Evolutionary conservation across 2,329 filamentous ascomycete species (phyloP).

Genomic region (Massarina eburnea): DNA sequence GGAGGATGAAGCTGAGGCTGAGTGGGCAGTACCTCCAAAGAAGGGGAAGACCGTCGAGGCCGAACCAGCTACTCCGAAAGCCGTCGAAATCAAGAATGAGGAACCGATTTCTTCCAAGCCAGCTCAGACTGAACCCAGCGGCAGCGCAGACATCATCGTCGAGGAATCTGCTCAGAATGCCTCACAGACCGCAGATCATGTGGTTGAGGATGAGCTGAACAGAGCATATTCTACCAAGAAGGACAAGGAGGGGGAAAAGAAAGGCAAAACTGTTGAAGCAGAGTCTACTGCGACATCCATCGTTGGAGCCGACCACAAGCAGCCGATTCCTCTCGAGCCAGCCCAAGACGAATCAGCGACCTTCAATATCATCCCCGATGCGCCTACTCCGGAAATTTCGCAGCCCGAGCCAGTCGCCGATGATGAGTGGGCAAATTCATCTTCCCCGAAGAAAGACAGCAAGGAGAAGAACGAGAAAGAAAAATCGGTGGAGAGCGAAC

Average conservation of each 20-base stretch:
- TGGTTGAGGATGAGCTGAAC: too few relatives aligned
- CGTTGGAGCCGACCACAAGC: too few relatives aligned
- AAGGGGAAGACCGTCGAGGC: neutral
- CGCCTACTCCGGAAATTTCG: neutral
- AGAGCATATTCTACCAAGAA: too few relatives aligned
- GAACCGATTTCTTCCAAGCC: neutral
- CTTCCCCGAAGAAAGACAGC: constrained; percentile 10
- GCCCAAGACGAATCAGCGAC: too few relatives aligned
- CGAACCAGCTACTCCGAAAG: neutral
- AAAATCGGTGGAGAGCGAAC: constrained; percentile 7
- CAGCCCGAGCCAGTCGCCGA: constrained; percentile 8
- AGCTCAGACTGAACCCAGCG: neutral
- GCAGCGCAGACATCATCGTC: neutral
- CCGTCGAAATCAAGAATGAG: neutral
- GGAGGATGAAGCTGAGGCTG: constrained; percentile 2
- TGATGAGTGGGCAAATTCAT: constrained; percentile 2
- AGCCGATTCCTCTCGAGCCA: too few relatives aligned
- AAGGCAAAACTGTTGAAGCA: too few relatives aligned
- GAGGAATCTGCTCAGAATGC: too few relatives aligned
- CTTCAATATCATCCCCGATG: too few relatives aligned
- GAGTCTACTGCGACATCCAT: too few relatives aligned
- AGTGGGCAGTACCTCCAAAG: constrained; percentile 5
- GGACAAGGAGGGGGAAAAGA: too few relatives aligned
- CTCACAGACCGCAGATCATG: too few relatives aligned
- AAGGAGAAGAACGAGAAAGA: constrained; percentile 22